phyloP scores from a whole-genome alignment of 352 stramenopile genomes.

The Phytophthora megakarya region DNA sequence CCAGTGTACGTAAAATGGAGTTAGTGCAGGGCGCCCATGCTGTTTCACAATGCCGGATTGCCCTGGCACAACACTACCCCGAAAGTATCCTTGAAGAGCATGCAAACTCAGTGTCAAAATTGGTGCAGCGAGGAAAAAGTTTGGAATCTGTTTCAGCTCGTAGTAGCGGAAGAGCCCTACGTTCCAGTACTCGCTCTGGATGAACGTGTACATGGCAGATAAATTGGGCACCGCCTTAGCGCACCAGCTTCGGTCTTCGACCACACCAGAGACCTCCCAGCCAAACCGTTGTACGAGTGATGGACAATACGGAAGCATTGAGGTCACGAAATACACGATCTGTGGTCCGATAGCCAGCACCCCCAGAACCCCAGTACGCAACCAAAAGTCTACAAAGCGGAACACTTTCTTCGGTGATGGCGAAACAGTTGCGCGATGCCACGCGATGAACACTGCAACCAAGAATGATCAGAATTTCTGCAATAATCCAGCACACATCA shows the following conservation, averaged over 20 bases:
- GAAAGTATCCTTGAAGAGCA: constrained; percentile 60
- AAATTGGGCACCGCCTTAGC: constrained; percentile 64
- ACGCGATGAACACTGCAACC: constrained; percentile 73
- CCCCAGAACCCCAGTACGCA: constrained; percentile 61
- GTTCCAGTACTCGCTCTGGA: constrained; percentile 97
- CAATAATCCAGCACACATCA: background rate
- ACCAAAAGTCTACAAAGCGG: constrained; percentile 65
- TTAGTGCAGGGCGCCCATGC: constrained; percentile 20
- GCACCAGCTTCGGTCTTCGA: constrained; percentile 77
- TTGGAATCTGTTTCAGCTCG: constrained; percentile 93
- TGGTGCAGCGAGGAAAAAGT: constrained; percentile 92
- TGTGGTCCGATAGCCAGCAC: constrained; percentile 67
- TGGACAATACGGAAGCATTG: constrained; percentile 69
- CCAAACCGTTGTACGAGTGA: constrained; percentile 35
- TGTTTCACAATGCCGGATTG: background rate
- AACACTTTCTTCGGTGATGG: constrained; percentile 38
- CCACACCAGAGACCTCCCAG: background rate
- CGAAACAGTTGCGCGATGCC: constrained; percentile 62
- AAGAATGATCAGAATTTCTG: background rate
- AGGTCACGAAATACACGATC: constrained; percentile 69
- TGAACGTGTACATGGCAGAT: constrained; percentile 92
- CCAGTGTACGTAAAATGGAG: constrained; percentile 76
- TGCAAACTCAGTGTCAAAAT: constrained; percentile 75
- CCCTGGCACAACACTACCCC: constrained; percentile 26
- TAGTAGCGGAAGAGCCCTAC: constrained; percentile 95